Evolutionary conservation across 805 yeast species (phyloP).

Genomic region (Candida maesae): DNA sequence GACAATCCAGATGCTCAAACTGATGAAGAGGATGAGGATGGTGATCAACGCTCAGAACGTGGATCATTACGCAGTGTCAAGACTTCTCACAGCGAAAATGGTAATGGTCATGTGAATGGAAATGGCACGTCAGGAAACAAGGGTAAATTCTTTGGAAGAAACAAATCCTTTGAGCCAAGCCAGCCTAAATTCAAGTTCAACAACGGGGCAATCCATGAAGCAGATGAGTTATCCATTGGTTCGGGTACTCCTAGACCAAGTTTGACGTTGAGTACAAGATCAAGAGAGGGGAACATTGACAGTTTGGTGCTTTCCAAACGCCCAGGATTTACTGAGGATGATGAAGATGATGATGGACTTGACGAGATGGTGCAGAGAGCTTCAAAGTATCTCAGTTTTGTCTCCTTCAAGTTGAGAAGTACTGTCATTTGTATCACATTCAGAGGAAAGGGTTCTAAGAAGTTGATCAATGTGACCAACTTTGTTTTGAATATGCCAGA

Average conservation of each 20-base stretch:
- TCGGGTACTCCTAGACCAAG: constrained; percentile 12
- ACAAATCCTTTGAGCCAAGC: background rate
- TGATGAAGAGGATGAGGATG: constrained; percentile 8
- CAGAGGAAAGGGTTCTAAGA: constrained; percentile 65
- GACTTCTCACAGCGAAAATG: background rate
- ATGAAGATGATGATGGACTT: constrained; percentile 33
- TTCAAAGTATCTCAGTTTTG: constrained; percentile 64
- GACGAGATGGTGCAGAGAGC: constrained; percentile 75
- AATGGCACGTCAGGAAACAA: background rate
- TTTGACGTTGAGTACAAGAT: constrained; percentile 7
- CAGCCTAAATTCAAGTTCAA: background rate
- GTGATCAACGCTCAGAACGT: no score
- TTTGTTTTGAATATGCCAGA: constrained; percentile 65
- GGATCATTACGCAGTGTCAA: background rate
- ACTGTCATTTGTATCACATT: constrained; percentile 65
- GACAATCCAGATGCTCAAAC: constrained; percentile 19
- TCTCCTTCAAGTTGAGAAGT: constrained; percentile 48
- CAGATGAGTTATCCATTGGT: background rate
- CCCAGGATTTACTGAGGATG: background rate
- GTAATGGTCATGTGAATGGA: background rate
- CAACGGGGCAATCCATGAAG: background rate
- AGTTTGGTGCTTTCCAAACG: constrained; percentile 2
- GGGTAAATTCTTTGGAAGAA: background rate
- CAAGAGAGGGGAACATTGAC: constrained; percentile 14
- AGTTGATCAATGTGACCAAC: constrained; percentile 73